Base-by-base conservation (phyloP, 2,329 filamentous ascomycete genomes). In the Cladobotryum mycophilum region DNA sequence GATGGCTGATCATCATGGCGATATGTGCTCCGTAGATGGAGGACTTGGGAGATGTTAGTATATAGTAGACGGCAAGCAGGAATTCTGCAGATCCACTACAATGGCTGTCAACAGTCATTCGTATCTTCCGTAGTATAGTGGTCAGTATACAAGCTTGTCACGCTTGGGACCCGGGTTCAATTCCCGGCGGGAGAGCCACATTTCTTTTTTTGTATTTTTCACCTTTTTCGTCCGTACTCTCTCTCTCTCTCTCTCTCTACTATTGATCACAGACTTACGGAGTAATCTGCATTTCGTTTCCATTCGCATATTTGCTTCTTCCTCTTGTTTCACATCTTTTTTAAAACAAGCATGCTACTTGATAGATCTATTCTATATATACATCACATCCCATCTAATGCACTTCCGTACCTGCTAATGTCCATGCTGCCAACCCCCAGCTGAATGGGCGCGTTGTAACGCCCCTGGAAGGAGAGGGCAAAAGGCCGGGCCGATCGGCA, bases 101-200 rank as follows among this genome's bases (percentile, higher is more conserved):
- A 38, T 50, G 45, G 43, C 44, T 46, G 48, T 38, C 25, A 20
- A 53, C 44, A 47, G 48, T 30, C 40, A 47, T 46, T 34, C 48
- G 43, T 33, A 45, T 56, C 52, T 53, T 56, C 56, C 54, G 56
- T 57, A 57, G 56, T 57, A 57, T 57, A 57, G 56, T 57, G 56
- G 56, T 56, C 54, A 57, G 56, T 57, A 57, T 57, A 53, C 56
- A 56, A 57, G 56, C 56, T 57, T 57, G 54, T 57, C 56, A 57
- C 56, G 56, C 56, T 57, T 56, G 56, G 55, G 56, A 57, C 56
- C 56, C 54, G 56, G 56, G 56, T 57, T 57, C 56, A 57, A 57
- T 57, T 57, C 56, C 56, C 56, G 56, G 56, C 56, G 56, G 56
- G 56, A 57, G 56, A 57, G 55, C n/a, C 49, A 49, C 46, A 20